Conservation (phyloP, 1,284 basidiomycete species). For the Fomitopsis palustris region DNA sequence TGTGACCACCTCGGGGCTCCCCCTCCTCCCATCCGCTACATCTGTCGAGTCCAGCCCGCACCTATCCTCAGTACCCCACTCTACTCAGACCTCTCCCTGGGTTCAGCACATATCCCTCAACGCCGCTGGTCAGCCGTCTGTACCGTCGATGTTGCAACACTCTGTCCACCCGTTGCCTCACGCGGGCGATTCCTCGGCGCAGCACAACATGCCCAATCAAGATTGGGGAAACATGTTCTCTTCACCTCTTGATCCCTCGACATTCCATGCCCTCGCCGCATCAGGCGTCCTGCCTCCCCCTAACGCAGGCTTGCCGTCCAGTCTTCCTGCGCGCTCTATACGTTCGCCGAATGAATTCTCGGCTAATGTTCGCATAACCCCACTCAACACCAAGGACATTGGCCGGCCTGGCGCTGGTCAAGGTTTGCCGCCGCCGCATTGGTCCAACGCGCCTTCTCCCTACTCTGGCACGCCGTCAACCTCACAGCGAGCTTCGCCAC, state of each 20-base stretch:
- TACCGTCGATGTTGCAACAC: constrained; percentile 25
- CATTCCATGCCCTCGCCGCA: constrained; percentile 57
- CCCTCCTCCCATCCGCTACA: constrained; percentile 27
- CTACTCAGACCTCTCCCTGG: constrained; percentile 40
- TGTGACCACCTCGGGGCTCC: constrained; percentile 34
- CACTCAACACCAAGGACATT: constrained; percentile 23
- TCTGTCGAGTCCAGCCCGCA: constrained; percentile 34
- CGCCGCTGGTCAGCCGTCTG: constrained; percentile 16
- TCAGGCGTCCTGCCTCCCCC: constrained; percentile 46
- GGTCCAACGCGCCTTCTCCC: constrained; percentile 26
- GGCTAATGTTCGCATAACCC: constrained; percentile 26
- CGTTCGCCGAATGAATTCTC: constrained; percentile 23
- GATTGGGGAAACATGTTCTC: constrained; percentile 59
- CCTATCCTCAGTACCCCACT: constrained; percentile 34
- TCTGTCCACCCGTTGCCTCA: constrained; percentile 21
- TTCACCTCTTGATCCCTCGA: constrained; percentile 50
- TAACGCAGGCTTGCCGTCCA: constrained; percentile 23
- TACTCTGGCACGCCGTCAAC: constrained; percentile 23
- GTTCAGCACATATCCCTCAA: constrained; percentile 30
- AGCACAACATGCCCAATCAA: constrained; percentile 30
- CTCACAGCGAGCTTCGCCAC: constrained; percentile 25
- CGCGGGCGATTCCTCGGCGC: constrained; percentile 19
- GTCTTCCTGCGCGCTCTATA: constrained; percentile 23
- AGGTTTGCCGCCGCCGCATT: constrained; percentile 12
- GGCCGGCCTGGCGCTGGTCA: constrained; percentile 15